phyloP scores from a whole-genome alignment of 768 basidiomycete species.

The Ramaria rubella region DNA sequence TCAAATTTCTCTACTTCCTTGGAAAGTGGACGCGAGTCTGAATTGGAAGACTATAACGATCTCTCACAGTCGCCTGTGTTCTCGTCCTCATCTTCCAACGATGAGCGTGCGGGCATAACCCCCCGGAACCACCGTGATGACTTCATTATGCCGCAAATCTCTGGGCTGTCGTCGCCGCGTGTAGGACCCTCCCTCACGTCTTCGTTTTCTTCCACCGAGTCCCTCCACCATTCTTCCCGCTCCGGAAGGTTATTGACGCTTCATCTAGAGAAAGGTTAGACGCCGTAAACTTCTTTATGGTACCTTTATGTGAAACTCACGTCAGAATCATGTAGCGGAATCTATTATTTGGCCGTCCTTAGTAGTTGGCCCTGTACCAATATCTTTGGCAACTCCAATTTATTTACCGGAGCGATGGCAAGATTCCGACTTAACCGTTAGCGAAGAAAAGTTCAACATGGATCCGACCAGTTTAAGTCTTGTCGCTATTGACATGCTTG shows the following conservation, averaged over 20 bases:
- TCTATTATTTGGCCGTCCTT: conserved; percentile 80
- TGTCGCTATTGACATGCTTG: conserved; percentile 61
- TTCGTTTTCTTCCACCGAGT: conserved; percentile 76
- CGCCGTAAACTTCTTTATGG: not conserved
- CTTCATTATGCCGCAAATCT: conserved; percentile 11
- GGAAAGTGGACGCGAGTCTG: conserved; percentile 66
- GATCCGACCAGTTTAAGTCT: conserved; percentile 76
- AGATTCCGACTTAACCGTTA: conserved; percentile 17
- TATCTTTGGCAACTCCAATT: conserved; percentile 49
- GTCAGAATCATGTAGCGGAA: conserved; percentile 32
- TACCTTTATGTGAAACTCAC: not conserved
- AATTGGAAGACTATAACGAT: conserved; percentile 52
- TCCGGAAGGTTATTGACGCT: conserved; percentile 50
- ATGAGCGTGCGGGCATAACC: conserved; percentile 32
- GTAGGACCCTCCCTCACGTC: conserved; percentile 49
- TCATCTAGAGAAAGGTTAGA: conserved; percentile 58
- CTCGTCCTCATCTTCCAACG: conserved; percentile 56
- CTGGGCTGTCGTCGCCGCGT: conserved; percentile 41
- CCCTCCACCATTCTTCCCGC: conserved; percentile 51
- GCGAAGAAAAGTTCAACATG: conserved; percentile 72
- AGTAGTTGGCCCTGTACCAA: conserved; percentile 67
- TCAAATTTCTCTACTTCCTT: conserved; percentile 80
- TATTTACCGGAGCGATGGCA: conserved; percentile 32
- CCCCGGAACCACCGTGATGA: conserved; percentile 11
- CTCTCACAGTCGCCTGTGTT: conserved; percentile 46